These are phyloP conservation scores for Carpinus viminea DNA, from an alignment of 306 rosid species.

Conservation along the genomic window DNA sequence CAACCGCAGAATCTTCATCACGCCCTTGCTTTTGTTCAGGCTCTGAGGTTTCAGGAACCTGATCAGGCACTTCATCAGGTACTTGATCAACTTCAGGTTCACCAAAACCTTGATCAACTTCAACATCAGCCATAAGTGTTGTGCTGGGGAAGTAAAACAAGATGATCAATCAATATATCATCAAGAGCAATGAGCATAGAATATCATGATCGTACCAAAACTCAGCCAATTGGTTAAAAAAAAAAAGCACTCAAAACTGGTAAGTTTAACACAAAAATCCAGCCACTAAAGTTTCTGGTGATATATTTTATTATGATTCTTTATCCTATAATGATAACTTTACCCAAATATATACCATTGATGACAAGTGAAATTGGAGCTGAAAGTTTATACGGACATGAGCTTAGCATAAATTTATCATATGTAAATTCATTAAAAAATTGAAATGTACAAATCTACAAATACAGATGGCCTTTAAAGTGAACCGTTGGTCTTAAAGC, in stretches of 20 bases:
- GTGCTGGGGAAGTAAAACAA: conserved; percentile 23
- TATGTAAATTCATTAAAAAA: not conserved
- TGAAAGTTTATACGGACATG: not conserved
- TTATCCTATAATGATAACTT: not conserved
- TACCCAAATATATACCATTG: not conserved
- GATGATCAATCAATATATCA: not conserved
- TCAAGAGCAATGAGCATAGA: not conserved
- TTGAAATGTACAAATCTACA: not conserved
- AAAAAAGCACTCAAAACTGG: not conserved
- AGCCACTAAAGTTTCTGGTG: not conserved
- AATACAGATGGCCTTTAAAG: not conserved
- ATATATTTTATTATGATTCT: not conserved
- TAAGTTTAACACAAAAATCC: not conserved
- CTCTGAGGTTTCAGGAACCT: conserved; percentile 29
- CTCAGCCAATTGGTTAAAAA: not conserved
- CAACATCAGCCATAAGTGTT: conserved; percentile 66
- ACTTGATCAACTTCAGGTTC: conserved; percentile 31
- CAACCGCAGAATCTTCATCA: conserved; percentile 47
- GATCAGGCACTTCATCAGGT: conserved; percentile 29
- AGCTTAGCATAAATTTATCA: not conserved
- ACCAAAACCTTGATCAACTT: conserved; percentile 47
- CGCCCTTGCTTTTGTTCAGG: conserved; percentile 35
- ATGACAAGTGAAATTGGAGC: not conserved
- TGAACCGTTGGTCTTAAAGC: too few relatives aligned
- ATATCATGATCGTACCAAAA: not conserved